Evolutionary conservation across 148 eudicot species (phyloP).

Genomic region (Rhododendron kiyosumense): DNA sequence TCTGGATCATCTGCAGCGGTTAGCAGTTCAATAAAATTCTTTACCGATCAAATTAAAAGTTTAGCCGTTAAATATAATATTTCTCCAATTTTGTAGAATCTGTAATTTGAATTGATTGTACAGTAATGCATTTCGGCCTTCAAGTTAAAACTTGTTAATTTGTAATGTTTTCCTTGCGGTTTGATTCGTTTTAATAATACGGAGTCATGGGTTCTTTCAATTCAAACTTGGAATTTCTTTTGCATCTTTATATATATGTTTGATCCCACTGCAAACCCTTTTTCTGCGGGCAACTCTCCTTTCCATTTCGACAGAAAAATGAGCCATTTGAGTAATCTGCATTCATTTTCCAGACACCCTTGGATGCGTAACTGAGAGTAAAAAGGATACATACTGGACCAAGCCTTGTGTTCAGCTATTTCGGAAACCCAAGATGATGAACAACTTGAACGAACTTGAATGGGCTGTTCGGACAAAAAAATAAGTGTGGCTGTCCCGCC

Average conservation of each 20-base stretch:
- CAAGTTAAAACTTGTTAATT: not conserved
- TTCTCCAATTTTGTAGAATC: constrained; percentile 50
- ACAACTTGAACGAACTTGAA: not conserved
- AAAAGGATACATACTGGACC: not conserved
- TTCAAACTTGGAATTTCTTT: not conserved
- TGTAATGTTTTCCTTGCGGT: constrained; percentile 4
- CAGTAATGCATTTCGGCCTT: constrained; percentile 26
- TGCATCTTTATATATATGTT: not conserved
- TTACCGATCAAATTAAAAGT: constrained; percentile 47
- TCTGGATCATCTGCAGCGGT: constrained; percentile 85
- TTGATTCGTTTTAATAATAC: constrained; percentile 15
- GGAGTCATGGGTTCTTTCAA: not conserved
- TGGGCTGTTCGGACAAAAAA: no score
- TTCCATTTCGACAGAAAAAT: not conserved
- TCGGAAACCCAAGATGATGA: not conserved
- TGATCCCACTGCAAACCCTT: not conserved
- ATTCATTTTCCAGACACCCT: not conserved
- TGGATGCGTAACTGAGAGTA: not conserved
- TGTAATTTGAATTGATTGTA: constrained; percentile 32
- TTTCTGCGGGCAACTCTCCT: not conserved
- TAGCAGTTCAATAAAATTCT: constrained; percentile 69
- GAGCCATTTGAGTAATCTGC: not conserved
- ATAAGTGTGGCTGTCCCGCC: no score
- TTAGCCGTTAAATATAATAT: constrained; percentile 41
- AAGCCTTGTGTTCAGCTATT: not conserved